Evolutionary conservation across 2,329 filamentous ascomycete genomes (phyloP).

Genomic region (Fusarium sp.): DNA sequence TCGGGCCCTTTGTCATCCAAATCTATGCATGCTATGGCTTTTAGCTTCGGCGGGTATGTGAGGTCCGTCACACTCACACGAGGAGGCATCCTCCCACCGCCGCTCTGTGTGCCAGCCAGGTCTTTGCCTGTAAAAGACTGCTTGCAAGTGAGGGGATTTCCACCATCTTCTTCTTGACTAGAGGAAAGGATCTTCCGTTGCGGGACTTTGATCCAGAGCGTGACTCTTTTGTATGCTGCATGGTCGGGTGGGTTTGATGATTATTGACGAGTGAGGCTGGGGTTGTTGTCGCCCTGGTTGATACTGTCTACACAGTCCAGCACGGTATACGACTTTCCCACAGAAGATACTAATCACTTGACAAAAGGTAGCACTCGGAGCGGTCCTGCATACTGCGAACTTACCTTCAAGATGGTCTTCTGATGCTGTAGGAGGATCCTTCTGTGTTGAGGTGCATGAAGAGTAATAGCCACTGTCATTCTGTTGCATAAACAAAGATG

Average conservation of each 20-base stretch:
- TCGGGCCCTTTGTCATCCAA: constrained; percentile 38
- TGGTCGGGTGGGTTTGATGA: constrained; percentile 6
- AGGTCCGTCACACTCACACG: constrained; percentile 42
- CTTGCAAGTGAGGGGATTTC: constrained; percentile 9
- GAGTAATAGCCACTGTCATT: background rate
- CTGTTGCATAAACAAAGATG: background rate
- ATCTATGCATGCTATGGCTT: constrained; percentile 46
- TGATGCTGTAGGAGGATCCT: background rate
- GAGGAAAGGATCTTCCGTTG: constrained; percentile 14
- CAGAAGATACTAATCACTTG: constrained; percentile 31
- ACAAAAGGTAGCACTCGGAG: constrained; percentile 7
- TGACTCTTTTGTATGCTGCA: constrained; percentile 21
- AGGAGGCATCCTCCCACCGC: constrained; percentile 9
- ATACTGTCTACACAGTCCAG: background rate
- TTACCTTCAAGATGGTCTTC: background rate
- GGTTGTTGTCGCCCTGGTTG: constrained; percentile 7
- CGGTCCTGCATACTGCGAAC: constrained; percentile 1
- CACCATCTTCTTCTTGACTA: background rate
- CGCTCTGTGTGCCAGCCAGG: constrained; percentile 18
- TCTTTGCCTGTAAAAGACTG: constrained; percentile 21
- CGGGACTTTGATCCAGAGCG: constrained; percentile 4
- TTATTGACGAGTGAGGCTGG: constrained; percentile 6
- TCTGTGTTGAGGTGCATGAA: constrained; percentile 17
- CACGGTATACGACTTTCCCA: constrained; percentile 10
- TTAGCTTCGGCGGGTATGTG: constrained; percentile 51